phyloP scores from a whole-genome alignment of 306 rosid genomes.

The Elaeagnus macrophylla region DNA sequence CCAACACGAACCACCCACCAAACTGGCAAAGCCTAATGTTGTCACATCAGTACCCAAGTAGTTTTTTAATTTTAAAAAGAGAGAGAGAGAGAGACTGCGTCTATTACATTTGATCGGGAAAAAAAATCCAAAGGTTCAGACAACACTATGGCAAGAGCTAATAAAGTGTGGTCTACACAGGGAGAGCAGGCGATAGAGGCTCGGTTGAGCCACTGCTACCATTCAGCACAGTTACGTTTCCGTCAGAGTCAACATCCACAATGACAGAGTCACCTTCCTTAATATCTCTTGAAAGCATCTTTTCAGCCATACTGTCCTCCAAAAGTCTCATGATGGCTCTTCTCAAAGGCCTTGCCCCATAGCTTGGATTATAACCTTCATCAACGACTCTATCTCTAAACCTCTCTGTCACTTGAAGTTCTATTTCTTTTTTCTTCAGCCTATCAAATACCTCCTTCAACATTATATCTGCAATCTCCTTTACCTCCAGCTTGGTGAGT shows the following conservation, averaged over 20 bases:
- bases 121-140: too few relatives aligned
- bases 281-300: slow-evolving; percentile 93
- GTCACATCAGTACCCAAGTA: too few relatives aligned
- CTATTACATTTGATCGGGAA: too few relatives aligned
- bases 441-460: slow-evolving; percentile 88
- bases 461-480: slow-evolving; percentile 93
- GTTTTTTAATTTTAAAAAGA: too few relatives aligned
- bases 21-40: too few relatives aligned
- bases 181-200: slow-evolving; percentile 45
- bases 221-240: slow-evolving; percentile 80
- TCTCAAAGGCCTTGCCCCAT: slow-evolving; percentile 94
- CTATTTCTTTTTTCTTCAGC: slow-evolving; percentile 61
- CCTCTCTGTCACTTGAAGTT: slow-evolving; percentile 89
- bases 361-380: slow-evolving; percentile 91
- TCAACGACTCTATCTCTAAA: slow-evolving; percentile 88
- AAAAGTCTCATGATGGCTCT: slow-evolving; percentile 94
- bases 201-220: slow-evolving; percentile 63
- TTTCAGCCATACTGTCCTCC: slow-evolving; percentile 99
- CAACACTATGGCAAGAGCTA: too few relatives aligned
- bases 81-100: too few relatives aligned
- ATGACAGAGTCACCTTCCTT: slow-evolving; percentile 89
- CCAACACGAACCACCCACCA: too few relatives aligned
- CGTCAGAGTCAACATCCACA: slow-evolving; percentile 87
- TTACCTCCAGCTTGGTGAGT: slow-evolving; percentile 85
- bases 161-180: slow-evolving; percentile 28